Evolutionary conservation across 257 asterid species (phyloP).

Genomic region (Penstemon eatonii): DNA sequence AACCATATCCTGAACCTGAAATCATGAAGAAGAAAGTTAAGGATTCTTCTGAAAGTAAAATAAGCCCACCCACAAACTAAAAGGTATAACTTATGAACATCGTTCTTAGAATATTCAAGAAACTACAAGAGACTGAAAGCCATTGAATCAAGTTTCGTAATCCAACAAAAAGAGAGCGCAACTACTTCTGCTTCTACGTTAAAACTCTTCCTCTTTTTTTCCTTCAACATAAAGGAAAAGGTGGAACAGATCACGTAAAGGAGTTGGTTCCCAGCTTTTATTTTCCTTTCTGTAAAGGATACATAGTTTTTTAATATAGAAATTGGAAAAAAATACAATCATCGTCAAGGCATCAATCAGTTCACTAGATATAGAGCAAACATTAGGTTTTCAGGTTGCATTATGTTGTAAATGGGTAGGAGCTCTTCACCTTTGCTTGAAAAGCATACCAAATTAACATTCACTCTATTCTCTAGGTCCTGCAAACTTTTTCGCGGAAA

Average conservation of each 20-base stretch:
- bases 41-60: conserved; percentile 11
- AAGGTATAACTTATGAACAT: background rate
- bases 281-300: background rate
- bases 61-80: conserved; percentile 1
- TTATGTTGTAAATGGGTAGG: background rate
- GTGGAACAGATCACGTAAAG: background rate
- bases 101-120: background rate
- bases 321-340: too few species aligned
- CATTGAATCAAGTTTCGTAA: background rate
- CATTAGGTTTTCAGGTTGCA: background rate
- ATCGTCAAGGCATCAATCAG: too few species aligned
- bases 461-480: background rate
- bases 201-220: background rate
- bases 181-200: background rate
- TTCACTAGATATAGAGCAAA: background rate
- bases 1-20: conserved; percentile 90
- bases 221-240: background rate
- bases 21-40: conserved; percentile 23
- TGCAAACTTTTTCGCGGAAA: background rate
- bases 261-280: background rate
- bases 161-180: background rate
- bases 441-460: too few species aligned
- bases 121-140: conserved; percentile 2
- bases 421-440: background rate
- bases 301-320: too few species aligned